Evolutionary conservation across 805 yeast species (phyloP), one percentile per base, ranked within the genome.

Genomic region (Barnettozyma siamensis): DNA sequence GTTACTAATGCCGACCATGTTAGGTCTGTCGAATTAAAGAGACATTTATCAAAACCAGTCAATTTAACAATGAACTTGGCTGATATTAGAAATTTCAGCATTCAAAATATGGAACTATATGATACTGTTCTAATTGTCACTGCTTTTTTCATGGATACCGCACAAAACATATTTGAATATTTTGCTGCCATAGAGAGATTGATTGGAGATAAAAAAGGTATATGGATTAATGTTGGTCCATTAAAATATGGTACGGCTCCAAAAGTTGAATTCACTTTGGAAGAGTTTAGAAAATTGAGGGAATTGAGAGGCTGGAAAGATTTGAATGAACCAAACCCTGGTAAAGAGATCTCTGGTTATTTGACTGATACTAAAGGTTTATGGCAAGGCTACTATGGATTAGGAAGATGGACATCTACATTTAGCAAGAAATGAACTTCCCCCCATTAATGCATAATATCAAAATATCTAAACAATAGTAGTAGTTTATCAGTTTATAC

Each of bases 181-280:
- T 60, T 91, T 41, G 83, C 82, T 40, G 63, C 82, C 1, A 78
- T 91, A 29, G 73, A 73, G 42, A 52, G 59, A 10, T 52, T 81
- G 28, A 62, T 69, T 10, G 53, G 54, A 8, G 67, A 65, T 8
- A 65, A 65, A 13, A 70, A 70, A 4, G 81, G 86, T 0, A 67
- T 72, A 32, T 91, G 98, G 98, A 76, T 91, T 47, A 91, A 93
- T 57, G 70, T 80, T 12, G 99, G 99, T 0, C 99, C 99, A 0
- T 67, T 93, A 46, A 84, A 89, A 59, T 91, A 93, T 67, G 97
- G 97, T 1, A 78, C 88, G 3, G 84, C 88, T 40, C 80, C 96
- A 36, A 69, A 74, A 57, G 77, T 81, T 24, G 96, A 89, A 58
- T 64, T 88, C 24, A 80, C 79, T 31, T 66, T 75, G 12, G 81